A percentile compares a stretch with the other conserved stretches of the same genome.
These are phyloP conservation scores for Papiliotrema terrestris DNA, from an alignment of 1,284 basidiomycete species.

Conservation along the genomic window DNA sequence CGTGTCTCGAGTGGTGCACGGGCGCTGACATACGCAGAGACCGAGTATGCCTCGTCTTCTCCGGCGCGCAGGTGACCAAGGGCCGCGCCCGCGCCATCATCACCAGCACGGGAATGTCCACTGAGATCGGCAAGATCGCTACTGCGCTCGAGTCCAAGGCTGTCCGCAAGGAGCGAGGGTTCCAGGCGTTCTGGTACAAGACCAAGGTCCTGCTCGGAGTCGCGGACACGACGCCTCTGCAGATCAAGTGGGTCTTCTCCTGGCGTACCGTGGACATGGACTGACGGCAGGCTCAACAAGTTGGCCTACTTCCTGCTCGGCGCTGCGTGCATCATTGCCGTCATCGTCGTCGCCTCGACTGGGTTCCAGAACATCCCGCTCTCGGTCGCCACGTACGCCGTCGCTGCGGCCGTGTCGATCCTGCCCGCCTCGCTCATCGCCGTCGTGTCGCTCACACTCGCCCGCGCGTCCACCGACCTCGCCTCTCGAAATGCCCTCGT, in stretches of 20 bases:
- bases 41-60: conserved; percentile 51
- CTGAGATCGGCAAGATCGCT: conserved; percentile 63
- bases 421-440: conserved; percentile 54
- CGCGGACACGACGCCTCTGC: conserved; percentile 57
- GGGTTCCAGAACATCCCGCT: conserved; percentile 51
- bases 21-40: conserved; percentile 50
- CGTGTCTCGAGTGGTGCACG: too few species aligned
- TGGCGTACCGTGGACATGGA: not conserved
- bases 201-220: conserved; percentile 50
- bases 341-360: conserved; percentile 60
- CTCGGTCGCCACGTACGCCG: conserved; percentile 50
- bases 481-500: conserved; percentile 54
- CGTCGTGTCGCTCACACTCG: conserved; percentile 49
- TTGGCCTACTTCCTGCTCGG: conserved; percentile 62
- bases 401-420: conserved; percentile 57
- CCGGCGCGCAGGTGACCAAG: conserved; percentile 63
- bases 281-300: conserved; percentile 48
- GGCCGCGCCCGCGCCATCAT: conserved; percentile 62
- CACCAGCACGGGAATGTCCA: conserved; percentile 62
- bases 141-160: conserved; percentile 50
- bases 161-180: conserved; percentile 42
- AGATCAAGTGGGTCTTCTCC: conserved; percentile 53
- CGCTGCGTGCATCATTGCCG: conserved; percentile 57
- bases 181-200: conserved; percentile 43
- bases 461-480: conserved; percentile 48